These are phyloP conservation scores for Zymoseptoria pseudotritici DNA, from an alignment of 2,329 filamentous ascomycete species.

Conservation along the genomic window DNA sequence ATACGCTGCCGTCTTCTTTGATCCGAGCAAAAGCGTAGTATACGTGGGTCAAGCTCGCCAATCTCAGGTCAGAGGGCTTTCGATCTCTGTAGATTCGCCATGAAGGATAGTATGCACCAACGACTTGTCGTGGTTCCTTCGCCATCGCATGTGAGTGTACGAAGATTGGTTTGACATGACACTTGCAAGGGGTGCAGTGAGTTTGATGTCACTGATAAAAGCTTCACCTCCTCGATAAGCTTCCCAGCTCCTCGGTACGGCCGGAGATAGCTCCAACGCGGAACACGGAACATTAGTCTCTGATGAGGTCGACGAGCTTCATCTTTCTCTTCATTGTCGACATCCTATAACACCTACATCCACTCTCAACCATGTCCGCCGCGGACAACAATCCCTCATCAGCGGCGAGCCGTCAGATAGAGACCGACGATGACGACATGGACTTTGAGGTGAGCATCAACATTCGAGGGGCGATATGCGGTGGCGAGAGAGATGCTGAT, in stretches of 20 bases:
- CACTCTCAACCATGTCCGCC: not conserved
- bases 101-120: constrained; percentile 1
- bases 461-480: not conserved
- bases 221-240: not conserved
- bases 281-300: not conserved
- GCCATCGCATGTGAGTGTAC: too few relatives aligned
- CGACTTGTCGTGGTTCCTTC: not conserved
- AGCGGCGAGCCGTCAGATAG: not conserved
- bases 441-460: constrained; percentile 37
- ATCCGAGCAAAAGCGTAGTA: constrained; percentile 3
- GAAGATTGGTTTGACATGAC: too few relatives aligned
- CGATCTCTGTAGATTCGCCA: constrained; percentile 1
- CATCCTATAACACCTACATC: not conserved
- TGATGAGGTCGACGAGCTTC: not conserved
- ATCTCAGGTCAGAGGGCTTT: not conserved
- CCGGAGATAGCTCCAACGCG: not conserved
- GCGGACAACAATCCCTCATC: not conserved
- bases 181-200: too few relatives aligned
- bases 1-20: not conserved
- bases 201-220: not conserved
- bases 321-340: not conserved
- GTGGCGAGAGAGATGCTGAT: constrained; percentile 1
- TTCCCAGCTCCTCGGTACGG: not conserved
- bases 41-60: not conserved
- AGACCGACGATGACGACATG: constrained; percentile 43